Evolutionary conservation across 768 basidiomycete species (phyloP).

Genomic region (Mycena sanguinolenta): DNA sequence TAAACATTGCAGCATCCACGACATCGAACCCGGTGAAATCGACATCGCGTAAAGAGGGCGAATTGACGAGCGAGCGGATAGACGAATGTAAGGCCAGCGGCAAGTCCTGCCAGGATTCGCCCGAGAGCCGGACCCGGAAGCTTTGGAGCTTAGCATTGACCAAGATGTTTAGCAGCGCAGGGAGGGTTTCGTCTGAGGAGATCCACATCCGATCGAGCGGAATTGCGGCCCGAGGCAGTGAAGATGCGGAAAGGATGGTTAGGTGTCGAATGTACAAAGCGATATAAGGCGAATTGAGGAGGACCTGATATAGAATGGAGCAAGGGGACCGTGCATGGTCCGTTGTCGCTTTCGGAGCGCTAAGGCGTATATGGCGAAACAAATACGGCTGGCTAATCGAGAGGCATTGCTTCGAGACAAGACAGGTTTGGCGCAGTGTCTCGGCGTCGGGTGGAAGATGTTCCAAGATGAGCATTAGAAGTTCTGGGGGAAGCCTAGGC

Average conservation of each 20-base stretch:
- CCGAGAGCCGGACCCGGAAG: slow-evolving; percentile 20
- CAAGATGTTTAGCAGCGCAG: slow-evolving; percentile 11
- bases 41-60: slow-evolving; percentile 11
- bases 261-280: slow-evolving; percentile 24
- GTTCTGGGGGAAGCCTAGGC: slow-evolving; percentile 19
- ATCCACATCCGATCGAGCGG: neutral
- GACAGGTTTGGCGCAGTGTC: neutral
- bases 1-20: neutral
- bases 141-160: neutral
- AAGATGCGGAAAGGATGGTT: neutral
- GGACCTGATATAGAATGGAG: slow-evolving; percentile 4
- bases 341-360: neutral
- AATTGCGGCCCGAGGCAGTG: too few species aligned
- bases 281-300: slow-evolving; percentile 7
- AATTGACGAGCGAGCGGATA: slow-evolving; percentile 16
- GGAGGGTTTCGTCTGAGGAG: slow-evolving; percentile 13
- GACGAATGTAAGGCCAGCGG: slow-evolving; percentile 6
- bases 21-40: slow-evolving; percentile 25
- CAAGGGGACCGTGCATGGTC: neutral
- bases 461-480: slow-evolving; percentile 21
- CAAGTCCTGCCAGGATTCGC: slow-evolving; percentile 8
- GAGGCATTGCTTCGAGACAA: slow-evolving; percentile 21
- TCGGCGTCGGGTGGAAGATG: slow-evolving; percentile 5
- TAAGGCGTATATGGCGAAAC: slow-evolving; percentile 12
- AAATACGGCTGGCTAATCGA: slow-evolving; percentile 5